These are phyloP conservation scores for Ganoderma multipileum DNA, from an alignment of 1,284 basidiomycete genomes.

Conservation along the genomic window DNA sequence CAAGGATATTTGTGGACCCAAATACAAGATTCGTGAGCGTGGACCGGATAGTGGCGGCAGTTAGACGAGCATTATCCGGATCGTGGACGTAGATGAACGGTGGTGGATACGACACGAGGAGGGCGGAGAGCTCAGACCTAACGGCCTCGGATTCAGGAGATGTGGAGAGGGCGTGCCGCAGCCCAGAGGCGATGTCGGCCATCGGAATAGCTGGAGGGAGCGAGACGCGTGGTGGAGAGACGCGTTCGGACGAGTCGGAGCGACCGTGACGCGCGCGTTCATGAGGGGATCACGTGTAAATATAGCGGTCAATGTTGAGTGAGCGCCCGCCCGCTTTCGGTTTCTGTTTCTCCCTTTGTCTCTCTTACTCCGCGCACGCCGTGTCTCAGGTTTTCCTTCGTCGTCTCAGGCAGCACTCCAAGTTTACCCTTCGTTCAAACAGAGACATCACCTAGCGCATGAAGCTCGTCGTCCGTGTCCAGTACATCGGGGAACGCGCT, in stretches of 20 bases:
- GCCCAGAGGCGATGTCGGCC: conserved; percentile 14
- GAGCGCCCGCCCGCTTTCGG: neutral
- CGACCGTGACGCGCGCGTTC: neutral
- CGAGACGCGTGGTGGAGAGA: neutral
- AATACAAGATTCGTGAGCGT: conserved; percentile 42
- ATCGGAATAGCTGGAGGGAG: conserved; percentile 7
- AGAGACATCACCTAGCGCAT: conserved; percentile 14
- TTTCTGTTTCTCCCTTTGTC: conserved; percentile 2
- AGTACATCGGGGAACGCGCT: conserved; percentile 32
- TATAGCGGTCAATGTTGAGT: conserved; percentile 3
- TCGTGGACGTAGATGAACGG: conserved; percentile 79
- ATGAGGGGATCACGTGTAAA: conserved; percentile 4
- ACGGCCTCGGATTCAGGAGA: conserved; percentile 43
- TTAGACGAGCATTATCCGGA: conserved; percentile 56
- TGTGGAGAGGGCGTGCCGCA: conserved; percentile 16
- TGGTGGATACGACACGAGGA: conserved; percentile 61
- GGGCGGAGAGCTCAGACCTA: conserved; percentile 48
- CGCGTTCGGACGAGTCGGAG: neutral
- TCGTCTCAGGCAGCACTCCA: neutral
- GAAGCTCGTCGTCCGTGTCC: conserved; percentile 32
- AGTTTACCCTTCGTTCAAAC: neutral
- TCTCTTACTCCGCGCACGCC: neutral
- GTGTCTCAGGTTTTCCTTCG: neutral
- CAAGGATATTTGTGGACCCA: conserved; percentile 14
- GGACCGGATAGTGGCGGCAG: conserved; percentile 48